These are phyloP conservation scores for Saccharomyces hybrid DNA, from an alignment of 1,139 yeast species.

Conservation along the genomic window DNA sequence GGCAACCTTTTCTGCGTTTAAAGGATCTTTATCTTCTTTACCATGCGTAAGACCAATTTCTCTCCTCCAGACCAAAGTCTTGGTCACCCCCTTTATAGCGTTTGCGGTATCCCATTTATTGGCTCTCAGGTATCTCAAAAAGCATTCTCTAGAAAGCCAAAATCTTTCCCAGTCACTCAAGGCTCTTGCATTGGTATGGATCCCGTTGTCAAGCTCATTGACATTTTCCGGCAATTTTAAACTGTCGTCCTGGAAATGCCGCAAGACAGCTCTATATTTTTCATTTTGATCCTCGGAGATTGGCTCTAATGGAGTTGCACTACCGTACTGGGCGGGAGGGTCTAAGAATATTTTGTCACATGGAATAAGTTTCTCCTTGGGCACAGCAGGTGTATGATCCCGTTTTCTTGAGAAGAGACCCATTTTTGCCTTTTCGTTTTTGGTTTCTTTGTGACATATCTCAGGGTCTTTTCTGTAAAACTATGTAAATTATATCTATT, in stretches of 20 bases:
- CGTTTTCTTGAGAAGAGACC: slow-evolving; percentile 26
- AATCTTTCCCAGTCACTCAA: slow-evolving; percentile 60
- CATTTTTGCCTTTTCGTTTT: slow-evolving; percentile 11
- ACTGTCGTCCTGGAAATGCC: slow-evolving; percentile 47
- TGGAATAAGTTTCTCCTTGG: slow-evolving; percentile 18
- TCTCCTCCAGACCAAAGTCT: slow-evolving; percentile 81
- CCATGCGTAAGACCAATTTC: slow-evolving; percentile 72
- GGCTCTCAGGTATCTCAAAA: slow-evolving; percentile 79
- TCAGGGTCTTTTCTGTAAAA: neutral
- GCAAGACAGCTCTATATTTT: slow-evolving; percentile 52
- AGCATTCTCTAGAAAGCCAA: slow-evolving; percentile 86
- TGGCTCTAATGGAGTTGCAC: slow-evolving; percentile 18
- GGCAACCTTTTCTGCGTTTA: slow-evolving; percentile 56
- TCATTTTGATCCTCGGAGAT: slow-evolving; percentile 48
- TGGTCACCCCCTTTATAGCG: slow-evolving; percentile 63
- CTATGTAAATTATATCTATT: neutral
- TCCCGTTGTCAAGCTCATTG: slow-evolving; percentile 33
- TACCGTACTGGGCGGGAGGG: slow-evolving; percentile 23
- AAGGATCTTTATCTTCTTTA: slow-evolving; percentile 35
- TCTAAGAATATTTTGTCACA: slow-evolving; percentile 17
- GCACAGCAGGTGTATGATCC: slow-evolving; percentile 10
- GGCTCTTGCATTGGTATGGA: slow-evolving; percentile 27
- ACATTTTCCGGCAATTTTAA: slow-evolving; percentile 29
- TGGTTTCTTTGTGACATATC: neutral
- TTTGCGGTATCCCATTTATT: slow-evolving; percentile 73